These are phyloP conservation scores for Cucurbita ficifolia DNA, from an alignment of 306 rosid genomes.

Conservation along the genomic window DNA sequence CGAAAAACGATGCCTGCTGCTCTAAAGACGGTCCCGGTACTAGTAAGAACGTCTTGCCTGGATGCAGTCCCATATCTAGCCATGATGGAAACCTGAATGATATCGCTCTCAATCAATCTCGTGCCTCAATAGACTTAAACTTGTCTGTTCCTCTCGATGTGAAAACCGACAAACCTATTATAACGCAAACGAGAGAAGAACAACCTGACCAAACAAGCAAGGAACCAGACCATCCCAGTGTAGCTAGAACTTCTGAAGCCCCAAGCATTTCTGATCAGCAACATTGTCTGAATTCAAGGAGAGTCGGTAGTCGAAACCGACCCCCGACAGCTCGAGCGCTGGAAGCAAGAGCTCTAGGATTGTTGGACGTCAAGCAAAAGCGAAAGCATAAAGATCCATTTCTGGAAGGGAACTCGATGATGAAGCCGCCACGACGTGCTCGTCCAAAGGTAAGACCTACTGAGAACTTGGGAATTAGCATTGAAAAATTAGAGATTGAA, in stretches of 20 bases:
- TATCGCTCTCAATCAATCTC: conserved; percentile 9
- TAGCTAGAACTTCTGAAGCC: neutral
- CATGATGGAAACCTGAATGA: conserved; percentile 16
- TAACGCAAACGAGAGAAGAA: conserved; percentile 11
- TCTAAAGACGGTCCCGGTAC: neutral
- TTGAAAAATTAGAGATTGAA: neutral
- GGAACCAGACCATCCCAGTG: neutral
- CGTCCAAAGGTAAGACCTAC: neutral
- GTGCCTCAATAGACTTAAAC: conserved; percentile 55
- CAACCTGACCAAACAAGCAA: conserved; percentile 12
- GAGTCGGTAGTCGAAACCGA: conserved; percentile 61
- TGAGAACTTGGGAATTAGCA: neutral
- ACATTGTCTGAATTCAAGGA: conserved; percentile 32
- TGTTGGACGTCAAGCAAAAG: conserved; percentile 69
- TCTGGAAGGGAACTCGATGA: neutral
- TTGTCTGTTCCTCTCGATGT: conserved; percentile 38
- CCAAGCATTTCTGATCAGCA: neutral
- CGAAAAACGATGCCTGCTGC: conserved; percentile 17
- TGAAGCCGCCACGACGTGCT: neutral
- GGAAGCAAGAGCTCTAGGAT: conserved; percentile 80
- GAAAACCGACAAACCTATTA: conserved; percentile 28
- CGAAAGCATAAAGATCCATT: conserved; percentile 30
- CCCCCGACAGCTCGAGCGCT: conserved; percentile 70
- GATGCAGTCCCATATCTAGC: conserved; percentile 19
- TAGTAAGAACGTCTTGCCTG: conserved; percentile 11